These are phyloP conservation scores for Phytophthora capsici DNA, from an alignment of 352 stramenopile species.

Conservation along the genomic window DNA sequence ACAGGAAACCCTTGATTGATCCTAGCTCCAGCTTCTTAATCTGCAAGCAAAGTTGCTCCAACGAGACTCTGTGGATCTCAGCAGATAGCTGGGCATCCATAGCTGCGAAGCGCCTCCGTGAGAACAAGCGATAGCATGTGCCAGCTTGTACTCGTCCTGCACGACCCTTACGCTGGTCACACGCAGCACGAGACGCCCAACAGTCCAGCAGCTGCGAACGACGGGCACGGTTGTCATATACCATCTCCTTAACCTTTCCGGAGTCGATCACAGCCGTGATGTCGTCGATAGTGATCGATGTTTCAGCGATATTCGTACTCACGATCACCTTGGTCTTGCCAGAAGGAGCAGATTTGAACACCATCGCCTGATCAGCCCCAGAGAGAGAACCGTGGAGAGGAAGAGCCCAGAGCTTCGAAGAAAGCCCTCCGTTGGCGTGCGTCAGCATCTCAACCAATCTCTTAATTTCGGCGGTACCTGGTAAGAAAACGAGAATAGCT, in stretches of 20 bases:
- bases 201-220: slow-evolving; percentile 83
- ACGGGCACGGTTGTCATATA: slow-evolving; percentile 75
- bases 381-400: slow-evolving; percentile 83
- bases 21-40: slow-evolving; percentile 87
- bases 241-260: slow-evolving; percentile 90
- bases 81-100: slow-evolving; percentile 79
- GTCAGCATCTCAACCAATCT: slow-evolving; percentile 67
- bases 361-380: slow-evolving; percentile 70
- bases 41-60: slow-evolving; percentile 87
- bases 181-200: slow-evolving; percentile 83
- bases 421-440: slow-evolving; percentile 42
- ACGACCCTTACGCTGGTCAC: slow-evolving; percentile 84
- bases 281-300: slow-evolving; percentile 90
- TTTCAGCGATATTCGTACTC: slow-evolving; percentile 91
- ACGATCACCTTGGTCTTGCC: slow-evolving; percentile 87
- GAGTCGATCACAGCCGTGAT: slow-evolving; percentile 88
- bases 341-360: slow-evolving; percentile 69
- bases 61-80: slow-evolving; percentile 90
- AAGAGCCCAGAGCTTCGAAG: slow-evolving; percentile 62
- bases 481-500: slow-evolving; percentile 86
- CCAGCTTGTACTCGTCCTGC: slow-evolving; percentile 83
- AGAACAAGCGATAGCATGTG: slow-evolving; percentile 83
- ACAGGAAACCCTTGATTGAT: slow-evolving; percentile 73
- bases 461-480: slow-evolving; percentile 86
- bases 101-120: slow-evolving; percentile 57